Base-by-base conservation (phyloP, 352 stramenopile species). In the Globisporangium barbulae region DNA sequence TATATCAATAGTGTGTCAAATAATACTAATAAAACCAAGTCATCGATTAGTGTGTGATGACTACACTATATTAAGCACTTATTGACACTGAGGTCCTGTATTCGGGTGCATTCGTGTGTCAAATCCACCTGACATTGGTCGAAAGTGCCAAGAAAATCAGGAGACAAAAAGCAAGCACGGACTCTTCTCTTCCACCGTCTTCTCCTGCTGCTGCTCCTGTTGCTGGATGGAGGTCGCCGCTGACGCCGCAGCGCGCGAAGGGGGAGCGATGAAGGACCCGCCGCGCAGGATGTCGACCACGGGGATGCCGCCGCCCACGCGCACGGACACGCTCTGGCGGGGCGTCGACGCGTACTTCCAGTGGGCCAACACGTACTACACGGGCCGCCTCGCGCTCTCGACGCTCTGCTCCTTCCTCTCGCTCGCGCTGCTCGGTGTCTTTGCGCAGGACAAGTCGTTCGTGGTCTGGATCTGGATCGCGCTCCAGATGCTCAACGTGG, bases 321-420 rank as follows among this genome's bases (percentile, higher is more conserved):
- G 55, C 37, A 21, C 53, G 44, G 44, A 31, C 50, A 37, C 31
- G 21, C 28, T 60, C 35, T 82, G 72, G 79, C 64, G 57, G 5
- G 72, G 75, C 33, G 39, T 75, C 9, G 79, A 88, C 71, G 70
- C 74, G 35, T 69, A 71, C 49, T 68, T 89, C 33, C 80, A 86
- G 64, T 78, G 78, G 69, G 75, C 76, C 52, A 91, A 91, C 69
- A 83, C 82, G 60, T 89, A 89, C 78, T 89, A 88, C 68, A 78
- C 79, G 12, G 81, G 78, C 59, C 75, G 78, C 41, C 72, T 89
- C 55, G 79, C 69, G 12, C 47, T 72, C 63, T 77, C 82, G 28
- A 83, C 78, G 21, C 53, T 85, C 54, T 59, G 76, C 19, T 87
- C 80, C 5, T 64, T 74, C 50, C 49, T 78, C 5, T 85, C 73